Evolutionary conservation across 768 basidiomycete species (phyloP), one percentile per base, ranked within the genome.

Genomic region (Suillus sp.): DNA sequence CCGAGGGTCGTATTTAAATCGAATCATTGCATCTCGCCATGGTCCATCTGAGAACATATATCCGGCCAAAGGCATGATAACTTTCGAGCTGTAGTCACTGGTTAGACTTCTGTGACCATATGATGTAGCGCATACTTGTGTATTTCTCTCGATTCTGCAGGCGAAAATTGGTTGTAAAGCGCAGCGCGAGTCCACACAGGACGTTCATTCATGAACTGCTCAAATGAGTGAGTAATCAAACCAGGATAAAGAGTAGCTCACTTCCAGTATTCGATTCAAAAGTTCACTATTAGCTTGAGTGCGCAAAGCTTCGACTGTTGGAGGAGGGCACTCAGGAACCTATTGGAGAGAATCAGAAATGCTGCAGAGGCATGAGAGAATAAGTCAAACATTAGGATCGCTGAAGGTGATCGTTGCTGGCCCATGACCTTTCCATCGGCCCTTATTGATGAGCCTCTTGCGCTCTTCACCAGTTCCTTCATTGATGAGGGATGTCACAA

Each of bases 41-140:
- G 96, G 95, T 0, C 97, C 97, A 67, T 97, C 96, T 67, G 89
- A 86, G 71, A 98, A 96, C 10, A 92, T 90, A 70, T 96, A 99
- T 61, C 88, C 90, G 4, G 91, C 86, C 6, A 92, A 76, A 3
- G 95, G 90, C 20, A 96, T 83, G 18, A 95, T 80, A 7, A 87
- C 76, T 72, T 96, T 96, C 14, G 92, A 91, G 64, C 95, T 96
- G 63, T 25, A 58, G 25, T 43, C 56, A 6, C 51, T 70, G 32
- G 27, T 57, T 10, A 22, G 16, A 25, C 20, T 25, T 34, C 55
- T 1, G 13, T 50, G n/a, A 45, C 43, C 42, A 18, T 57, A 62
- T 51, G 37, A 42, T 18, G 42, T 22, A n/a, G 35, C 69, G 25
- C 85, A 53, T 67, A 96, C 96, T 92, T 92, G 66, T 87, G 79